These are phyloP conservation scores for Cyberlindnera petersonii DNA, from an alignment of 805 yeast species.

Conservation along the genomic window DNA sequence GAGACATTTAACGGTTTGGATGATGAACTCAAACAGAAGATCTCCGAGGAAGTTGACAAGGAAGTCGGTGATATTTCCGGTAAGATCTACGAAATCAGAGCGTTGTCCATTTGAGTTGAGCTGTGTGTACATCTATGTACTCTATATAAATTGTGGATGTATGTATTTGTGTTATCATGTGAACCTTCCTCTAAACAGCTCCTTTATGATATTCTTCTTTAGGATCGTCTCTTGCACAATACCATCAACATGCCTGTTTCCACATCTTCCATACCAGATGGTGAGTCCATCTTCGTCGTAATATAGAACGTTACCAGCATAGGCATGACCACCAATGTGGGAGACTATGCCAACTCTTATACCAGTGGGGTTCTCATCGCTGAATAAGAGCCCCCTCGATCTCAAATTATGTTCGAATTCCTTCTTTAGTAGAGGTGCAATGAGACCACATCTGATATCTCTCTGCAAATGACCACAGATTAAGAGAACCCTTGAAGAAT, in stretches of 20 bases:
- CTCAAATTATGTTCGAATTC: constrained; percentile 47
- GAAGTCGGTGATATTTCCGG: constrained; percentile 46
- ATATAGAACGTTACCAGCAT: constrained; percentile 75
- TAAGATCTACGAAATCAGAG: constrained; percentile 49
- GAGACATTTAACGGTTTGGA: constrained; percentile 39
- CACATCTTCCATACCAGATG: constrained; percentile 76
- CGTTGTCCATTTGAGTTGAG: constrained; percentile 25
- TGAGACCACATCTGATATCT: constrained; percentile 61
- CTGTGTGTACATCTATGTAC: no score
- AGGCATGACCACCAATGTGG: constrained; percentile 83
- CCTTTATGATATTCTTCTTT: constrained; percentile 47
- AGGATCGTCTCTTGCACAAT: constrained; percentile 53
- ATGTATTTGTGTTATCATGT: background rate
- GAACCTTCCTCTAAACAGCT: constrained; percentile 49
- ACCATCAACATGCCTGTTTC: constrained; percentile 63
- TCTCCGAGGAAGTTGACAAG: constrained; percentile 38
- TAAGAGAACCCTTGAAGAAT: constrained; percentile 33
- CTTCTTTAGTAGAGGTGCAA: constrained; percentile 53
- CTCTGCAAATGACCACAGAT: constrained; percentile 66
- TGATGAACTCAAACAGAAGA: constrained; percentile 18
- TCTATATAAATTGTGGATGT: no score
- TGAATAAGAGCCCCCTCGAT: constrained; percentile 30
- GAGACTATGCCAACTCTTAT: constrained; percentile 54
- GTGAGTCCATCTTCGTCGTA: constrained; percentile 39
- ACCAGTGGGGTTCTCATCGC: constrained; percentile 24